Base-by-base conservation (phyloP, 2,329 filamentous ascomycete species). In the Zymoseptoria ardabiliae region DNA sequence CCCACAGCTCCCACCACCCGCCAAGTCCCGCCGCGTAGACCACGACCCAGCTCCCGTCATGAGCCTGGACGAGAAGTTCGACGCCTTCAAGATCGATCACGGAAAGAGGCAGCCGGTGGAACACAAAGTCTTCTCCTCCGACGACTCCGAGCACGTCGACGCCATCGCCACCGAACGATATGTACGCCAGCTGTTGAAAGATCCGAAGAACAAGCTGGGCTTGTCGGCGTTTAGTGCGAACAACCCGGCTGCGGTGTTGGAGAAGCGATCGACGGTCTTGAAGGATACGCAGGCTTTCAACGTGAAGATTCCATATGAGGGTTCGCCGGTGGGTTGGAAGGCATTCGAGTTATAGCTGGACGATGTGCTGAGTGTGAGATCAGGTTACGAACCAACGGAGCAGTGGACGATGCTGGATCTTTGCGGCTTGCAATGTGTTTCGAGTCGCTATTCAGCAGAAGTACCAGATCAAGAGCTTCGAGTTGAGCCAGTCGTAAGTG, bases 381-480 rank as follows among this genome's bases (percentile, higher is more conserved):
- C 9, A 65, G 63, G 87, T 96, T 63, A 95, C 91, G 0, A 92
- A 95, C 73, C 91, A 96, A 76, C 82, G 87, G 35, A 83, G 83
- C 7, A 91, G 88, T 2, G 91, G 91, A 7, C 82, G 91, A 64
- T 96, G 91, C 79, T 96, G 91, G 91, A 83, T 96, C 63, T 96
- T 96, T 68, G 91, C 91, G 0, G 85, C 89, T 4, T 94, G 90
- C n/a, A 96, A 96, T 68, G 86, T 95, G 58, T 94, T 96, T 76
- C 87, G 91, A 25, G 82, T 96, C n/a, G 88, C 90, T 0, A 79
- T 96, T 53, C 93, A 94, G 87, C 88, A 89, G 74, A 87, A 87
- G 68, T 89, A 95, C 74, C 84, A 85, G 63, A 82, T 96, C 20
- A 82, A 86, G 53, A 79, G 82, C 56, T 95, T 96, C 69, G 89